Base-by-base conservation (phyloP, 331 rosid species). In the Rosa hybrid region DNA sequence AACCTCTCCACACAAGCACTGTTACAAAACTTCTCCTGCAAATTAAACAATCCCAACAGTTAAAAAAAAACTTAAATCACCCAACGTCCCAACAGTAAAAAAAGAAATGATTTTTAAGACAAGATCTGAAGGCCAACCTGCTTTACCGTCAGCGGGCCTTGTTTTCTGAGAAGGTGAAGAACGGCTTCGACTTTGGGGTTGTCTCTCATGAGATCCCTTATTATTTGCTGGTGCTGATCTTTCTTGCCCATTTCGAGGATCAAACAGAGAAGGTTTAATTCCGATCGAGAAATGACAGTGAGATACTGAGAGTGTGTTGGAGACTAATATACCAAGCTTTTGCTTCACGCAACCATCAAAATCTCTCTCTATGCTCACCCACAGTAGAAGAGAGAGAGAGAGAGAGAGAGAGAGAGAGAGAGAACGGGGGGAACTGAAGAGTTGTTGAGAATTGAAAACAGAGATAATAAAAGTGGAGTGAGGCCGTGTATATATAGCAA, bases 11-110 rank as follows among this genome's bases (percentile, higher is more conserved):
- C 94, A 80, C 98, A 93, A 76, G 86, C 97, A 45, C 84, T 81
- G 87, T 85, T 92, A 48, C 99, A 96, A 73, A 92, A 96, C 88
- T 96, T 96, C 90, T 92, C 98, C 99, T 96, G 77, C 76, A 59
- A 53, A 60, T 46, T 9, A 25, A 71, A 21, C 44, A 44, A 27
- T 6, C 20, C 30, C 72, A 41, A 54, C 30, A 67, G 23, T 8
- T 8, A 30, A 30, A 30, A 30, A 30, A 11, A 12, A n/a, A 50
- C 7, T 11, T 11, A 0, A 72, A 21, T 44, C 13, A 59, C 34
- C 30, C 14, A 59, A 59, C 38, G 30, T 27, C 30, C 5, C 18
- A 27, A 38, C 44, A 46, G 10, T 38, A 39, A 12, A 0, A 23
- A 21, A 5, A n/a, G 27, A 27, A 27, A 27, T 14, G 2, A 38